Conservation (phyloP, 2,329 filamentous ascomycete species). For the Hypomyces rosellus region DNA sequence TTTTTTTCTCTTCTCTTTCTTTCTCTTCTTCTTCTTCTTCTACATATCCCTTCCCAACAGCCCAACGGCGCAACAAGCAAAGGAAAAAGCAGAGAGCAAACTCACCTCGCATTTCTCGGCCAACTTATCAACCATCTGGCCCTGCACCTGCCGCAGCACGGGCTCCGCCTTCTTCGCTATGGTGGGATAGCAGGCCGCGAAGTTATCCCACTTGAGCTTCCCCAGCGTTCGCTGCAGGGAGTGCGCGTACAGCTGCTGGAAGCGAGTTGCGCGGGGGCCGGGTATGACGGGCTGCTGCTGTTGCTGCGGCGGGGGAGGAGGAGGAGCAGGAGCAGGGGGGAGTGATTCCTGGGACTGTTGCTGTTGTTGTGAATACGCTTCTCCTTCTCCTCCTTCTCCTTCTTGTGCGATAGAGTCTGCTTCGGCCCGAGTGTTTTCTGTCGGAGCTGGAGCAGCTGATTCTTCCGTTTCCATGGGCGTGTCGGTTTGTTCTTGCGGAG, state of each 20-base stretch:
- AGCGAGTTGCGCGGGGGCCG: slow-evolving; percentile 50
- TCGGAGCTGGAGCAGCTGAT: not conserved
- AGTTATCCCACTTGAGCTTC: slow-evolving; percentile 50
- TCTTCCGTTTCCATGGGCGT: slow-evolving; percentile 1
- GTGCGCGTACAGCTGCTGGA: slow-evolving; percentile 47
- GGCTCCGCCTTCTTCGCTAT: slow-evolving; percentile 45
- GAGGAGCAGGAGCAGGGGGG: too few relatives aligned
- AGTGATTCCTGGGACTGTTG: not conserved
- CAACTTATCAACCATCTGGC: slow-evolving; percentile 51
- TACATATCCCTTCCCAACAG: not conserved
- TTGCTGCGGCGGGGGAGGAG: too few relatives aligned
- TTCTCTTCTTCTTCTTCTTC: not conserved
- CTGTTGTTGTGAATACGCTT: not conserved
- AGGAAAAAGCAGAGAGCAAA: slow-evolving; percentile 3
- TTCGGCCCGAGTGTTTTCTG: not conserved
- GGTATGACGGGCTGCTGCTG: slow-evolving; percentile 33
- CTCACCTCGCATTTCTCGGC: slow-evolving; percentile 45
- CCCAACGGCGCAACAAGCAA: not conserved
- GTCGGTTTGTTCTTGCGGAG: not conserved
- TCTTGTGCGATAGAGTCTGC: too few relatives aligned
- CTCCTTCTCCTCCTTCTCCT: too few relatives aligned
- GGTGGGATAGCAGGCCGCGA: slow-evolving; percentile 56
- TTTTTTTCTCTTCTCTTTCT: not conserved
- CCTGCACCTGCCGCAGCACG: slow-evolving; percentile 49
- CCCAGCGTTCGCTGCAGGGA: slow-evolving; percentile 48